phyloP scores from a whole-genome alignment of 2,329 filamentous ascomycete species.

The Monosporascus sp. region DNA sequence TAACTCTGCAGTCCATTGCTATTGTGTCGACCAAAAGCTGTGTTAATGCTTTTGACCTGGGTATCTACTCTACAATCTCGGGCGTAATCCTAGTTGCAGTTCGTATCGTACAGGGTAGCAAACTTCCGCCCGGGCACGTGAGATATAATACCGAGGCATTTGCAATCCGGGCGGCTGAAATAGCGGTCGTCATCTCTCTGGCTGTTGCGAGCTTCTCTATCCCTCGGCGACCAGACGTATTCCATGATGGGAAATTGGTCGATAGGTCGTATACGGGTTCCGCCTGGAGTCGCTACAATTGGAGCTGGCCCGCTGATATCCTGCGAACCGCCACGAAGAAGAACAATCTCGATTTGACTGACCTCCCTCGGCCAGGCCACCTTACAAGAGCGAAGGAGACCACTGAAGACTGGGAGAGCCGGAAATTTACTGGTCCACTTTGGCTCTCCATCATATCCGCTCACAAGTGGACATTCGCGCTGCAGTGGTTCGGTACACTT shows the following conservation, averaged over 20 bases:
- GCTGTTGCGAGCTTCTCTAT: constrained; percentile 47
- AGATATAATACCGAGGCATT: constrained; percentile 30
- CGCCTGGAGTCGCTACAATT: constrained; percentile 57
- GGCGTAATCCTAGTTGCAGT: constrained; percentile 37
- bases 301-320: constrained; percentile 55
- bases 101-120: constrained; percentile 39
- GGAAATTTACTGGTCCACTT: constrained; percentile 43
- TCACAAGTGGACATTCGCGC: constrained; percentile 48
- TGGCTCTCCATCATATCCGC: constrained; percentile 55
- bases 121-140: constrained; percentile 29
- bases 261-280: constrained; percentile 59
- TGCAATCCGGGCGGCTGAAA: constrained; percentile 42
- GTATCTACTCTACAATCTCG: constrained; percentile 46
- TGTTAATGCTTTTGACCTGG: constrained; percentile 48
- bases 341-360: constrained; percentile 53
- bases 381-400: constrained; percentile 45
- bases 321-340: constrained; percentile 51
- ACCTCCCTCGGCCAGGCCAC: constrained; percentile 58
- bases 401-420: constrained; percentile 43
- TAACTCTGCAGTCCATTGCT: constrained; percentile 46
- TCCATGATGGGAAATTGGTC: constrained; percentile 50
- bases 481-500: constrained; percentile 55
- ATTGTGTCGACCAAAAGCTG: constrained; percentile 45
- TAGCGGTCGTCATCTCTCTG: constrained; percentile 39
- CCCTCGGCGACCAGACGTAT: constrained; percentile 64